These are phyloP conservation scores for Plasmodium sp. DNA, from an alignment of 169 alveolate genomes.

Conservation along the genomic window DNA sequence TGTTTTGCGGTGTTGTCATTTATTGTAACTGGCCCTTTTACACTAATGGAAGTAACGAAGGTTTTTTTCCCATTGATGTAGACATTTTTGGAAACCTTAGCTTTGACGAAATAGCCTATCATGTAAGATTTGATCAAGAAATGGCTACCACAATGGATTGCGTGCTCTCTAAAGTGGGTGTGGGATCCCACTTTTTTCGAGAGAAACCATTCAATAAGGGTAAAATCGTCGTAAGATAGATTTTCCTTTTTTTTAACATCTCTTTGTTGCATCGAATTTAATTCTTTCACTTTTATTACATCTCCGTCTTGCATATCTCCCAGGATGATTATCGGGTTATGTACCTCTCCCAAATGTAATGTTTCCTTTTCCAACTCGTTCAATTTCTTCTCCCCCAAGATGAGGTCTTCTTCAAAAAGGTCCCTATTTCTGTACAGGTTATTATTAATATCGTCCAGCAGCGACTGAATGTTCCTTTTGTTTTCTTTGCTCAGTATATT, in stretches of 20 bases:
- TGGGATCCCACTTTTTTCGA: constrained; percentile 75
- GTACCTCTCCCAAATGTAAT: constrained; percentile 21
- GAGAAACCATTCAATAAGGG: constrained; percentile 82
- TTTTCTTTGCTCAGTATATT: constrained; percentile 38
- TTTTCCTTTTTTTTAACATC: constrained; percentile 4
- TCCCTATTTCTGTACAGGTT: constrained; percentile 4
- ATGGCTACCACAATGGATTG: constrained; percentile 74
- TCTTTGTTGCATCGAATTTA: background rate
- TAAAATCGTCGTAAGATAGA: constrained; percentile 34
- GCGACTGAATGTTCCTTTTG: background rate
- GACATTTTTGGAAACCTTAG: constrained; percentile 79
- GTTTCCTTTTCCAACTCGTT: background rate
- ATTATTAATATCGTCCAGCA: constrained; percentile 36
- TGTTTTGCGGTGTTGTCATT: constrained; percentile 77
- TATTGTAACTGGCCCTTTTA: constrained; percentile 80
- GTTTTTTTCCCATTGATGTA: constrained; percentile 71
- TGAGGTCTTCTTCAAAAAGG: constrained; percentile 1
- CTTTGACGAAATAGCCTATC: constrained; percentile 82
- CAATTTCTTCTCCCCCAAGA: background rate
- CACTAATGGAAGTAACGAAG: constrained; percentile 75
- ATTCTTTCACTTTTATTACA: constrained; percentile 45
- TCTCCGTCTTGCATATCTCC: constrained; percentile 71
- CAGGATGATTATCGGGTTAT: constrained; percentile 49
- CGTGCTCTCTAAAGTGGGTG: constrained; percentile 51
- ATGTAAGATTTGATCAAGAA: constrained; percentile 78